These are phyloP conservation scores for Quercus aquifolioides DNA, from an alignment of 306 rosid species.

Conservation along the genomic window DNA sequence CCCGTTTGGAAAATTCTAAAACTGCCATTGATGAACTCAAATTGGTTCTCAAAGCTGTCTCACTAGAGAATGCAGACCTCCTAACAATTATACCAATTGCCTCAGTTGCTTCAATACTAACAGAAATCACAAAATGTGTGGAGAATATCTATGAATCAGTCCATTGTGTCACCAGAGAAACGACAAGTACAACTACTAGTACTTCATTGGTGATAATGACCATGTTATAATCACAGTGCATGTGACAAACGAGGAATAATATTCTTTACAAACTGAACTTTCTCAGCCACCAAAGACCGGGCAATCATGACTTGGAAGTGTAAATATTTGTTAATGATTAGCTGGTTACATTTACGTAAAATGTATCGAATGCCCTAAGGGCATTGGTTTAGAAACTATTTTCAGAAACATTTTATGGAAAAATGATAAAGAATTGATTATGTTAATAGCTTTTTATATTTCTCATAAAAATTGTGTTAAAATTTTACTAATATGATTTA, in stretches of 20 bases:
- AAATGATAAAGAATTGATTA: no score
- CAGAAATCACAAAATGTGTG: slow-evolving; percentile 59
- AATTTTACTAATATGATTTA: no score
- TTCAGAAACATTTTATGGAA: no score
- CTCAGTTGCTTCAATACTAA: slow-evolving; percentile 56
- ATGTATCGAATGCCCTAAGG: no score
- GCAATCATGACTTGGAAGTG: slow-evolving; percentile 2
- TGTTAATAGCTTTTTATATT: no score
- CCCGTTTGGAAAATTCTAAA: slow-evolving; percentile 49
- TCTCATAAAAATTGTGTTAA: no score
- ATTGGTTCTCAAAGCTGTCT: slow-evolving; percentile 32
- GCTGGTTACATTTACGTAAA: background rate
- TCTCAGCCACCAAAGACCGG: slow-evolving; percentile 17
- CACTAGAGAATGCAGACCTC: slow-evolving; percentile 40
- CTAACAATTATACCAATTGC: slow-evolving; percentile 56
- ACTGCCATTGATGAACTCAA: slow-evolving; percentile 54
- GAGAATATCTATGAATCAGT: slow-evolving; percentile 60
- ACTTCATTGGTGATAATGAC: slow-evolving; percentile 29
- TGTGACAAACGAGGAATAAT: slow-evolving; percentile 7
- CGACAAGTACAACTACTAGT: slow-evolving; percentile 44
- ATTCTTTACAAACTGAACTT: slow-evolving; percentile 23
- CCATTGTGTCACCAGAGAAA: slow-evolving; percentile 48
- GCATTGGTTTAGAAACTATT: no score
- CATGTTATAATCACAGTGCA: slow-evolving; percentile 48
- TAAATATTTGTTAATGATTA: slow-evolving; percentile 26